Evolutionary conservation across 2,329 filamentous ascomycete species (phyloP).

Genomic region (Phialophora tarda): DNA sequence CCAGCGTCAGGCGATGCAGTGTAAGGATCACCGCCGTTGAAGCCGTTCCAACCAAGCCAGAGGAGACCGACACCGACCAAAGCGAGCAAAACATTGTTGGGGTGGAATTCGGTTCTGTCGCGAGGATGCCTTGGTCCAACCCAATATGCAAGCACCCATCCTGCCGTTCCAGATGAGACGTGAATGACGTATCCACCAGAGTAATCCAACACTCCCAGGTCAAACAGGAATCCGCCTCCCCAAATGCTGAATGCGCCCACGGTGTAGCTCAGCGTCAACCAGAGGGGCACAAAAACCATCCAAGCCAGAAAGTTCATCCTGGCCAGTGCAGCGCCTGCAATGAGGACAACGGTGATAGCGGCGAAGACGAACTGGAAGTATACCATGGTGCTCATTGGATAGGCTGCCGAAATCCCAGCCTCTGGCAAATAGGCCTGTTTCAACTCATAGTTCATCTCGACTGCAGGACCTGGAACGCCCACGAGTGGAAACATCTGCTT

Average conservation of each 20-base stretch:
- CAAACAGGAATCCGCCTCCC: constrained; percentile 55
- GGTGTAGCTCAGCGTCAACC: constrained; percentile 56
- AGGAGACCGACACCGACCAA: constrained; percentile 58
- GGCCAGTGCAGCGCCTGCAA: constrained; percentile 55
- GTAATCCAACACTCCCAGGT: constrained; percentile 58
- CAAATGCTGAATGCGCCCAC: constrained; percentile 52
- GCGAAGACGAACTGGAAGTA: constrained; percentile 63
- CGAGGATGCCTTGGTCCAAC: constrained; percentile 54
- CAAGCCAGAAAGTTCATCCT: constrained; percentile 59
- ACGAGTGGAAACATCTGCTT: constrained; percentile 58
- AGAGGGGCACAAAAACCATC: constrained; percentile 60
- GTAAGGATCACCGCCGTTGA: constrained; percentile 61
- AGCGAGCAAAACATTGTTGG: constrained; percentile 55
- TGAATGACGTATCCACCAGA: constrained; percentile 61
- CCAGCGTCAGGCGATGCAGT: constrained; percentile 57
- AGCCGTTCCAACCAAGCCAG: constrained; percentile 61
- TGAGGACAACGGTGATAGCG: constrained; percentile 57
- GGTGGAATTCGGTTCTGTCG: constrained; percentile 54
- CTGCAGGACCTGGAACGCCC: constrained; percentile 54
- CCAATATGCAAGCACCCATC: constrained; percentile 56
- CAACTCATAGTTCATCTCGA: constrained; percentile 54
- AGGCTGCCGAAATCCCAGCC: constrained; percentile 50
- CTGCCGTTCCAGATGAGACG: constrained; percentile 59
- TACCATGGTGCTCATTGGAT: constrained; percentile 57
- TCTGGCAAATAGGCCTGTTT: constrained; percentile 52